These are phyloP conservation scores for Helianthus tuberosus DNA, from an alignment of 129 eudicot species.

Conservation along the genomic window DNA sequence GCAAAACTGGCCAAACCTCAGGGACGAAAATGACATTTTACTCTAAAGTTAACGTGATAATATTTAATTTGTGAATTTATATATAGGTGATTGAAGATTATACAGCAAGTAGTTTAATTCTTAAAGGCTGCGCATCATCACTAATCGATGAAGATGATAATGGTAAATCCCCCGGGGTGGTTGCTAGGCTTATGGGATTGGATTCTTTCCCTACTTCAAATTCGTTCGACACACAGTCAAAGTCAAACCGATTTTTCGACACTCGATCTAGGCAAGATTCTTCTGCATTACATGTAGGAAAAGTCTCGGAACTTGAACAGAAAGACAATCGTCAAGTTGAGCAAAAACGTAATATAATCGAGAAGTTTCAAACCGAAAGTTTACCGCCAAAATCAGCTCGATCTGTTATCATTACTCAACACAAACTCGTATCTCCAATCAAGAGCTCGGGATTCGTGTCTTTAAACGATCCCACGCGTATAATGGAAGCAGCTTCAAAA, in stretches of 20 bases:
- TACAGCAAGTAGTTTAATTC: conserved; percentile 44
- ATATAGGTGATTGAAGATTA: conserved; percentile 65
- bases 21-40: too few relatives aligned
- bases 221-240: conserved; percentile 32
- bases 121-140: conserved; percentile 72
- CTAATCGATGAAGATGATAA: conserved; percentile 63
- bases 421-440: conserved; percentile 73
- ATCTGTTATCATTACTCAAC: conserved; percentile 67
- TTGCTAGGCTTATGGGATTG: conserved; percentile 96
- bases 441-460: conserved; percentile 51
- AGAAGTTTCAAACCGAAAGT: conserved; percentile 69
- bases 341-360: conserved; percentile 51
- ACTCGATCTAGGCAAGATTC: conserved; percentile 50
- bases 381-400: conserved; percentile 81
- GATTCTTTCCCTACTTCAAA: conserved; percentile 72
- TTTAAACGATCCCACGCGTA: conserved; percentile 53
- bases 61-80: neutral
- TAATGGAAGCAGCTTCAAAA: conserved; percentile 76
- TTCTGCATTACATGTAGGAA: conserved; percentile 15
- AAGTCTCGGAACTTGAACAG: conserved; percentile 15
- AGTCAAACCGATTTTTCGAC: conserved; percentile 44
- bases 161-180: conserved; percentile 74
- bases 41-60: neutral
- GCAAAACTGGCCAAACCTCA: too few relatives aligned
- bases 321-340: conserved; percentile 37